Percentiles rank a stretch among this genome's conserved stretches.
Evolutionary conservation across 2,329 filamentous ascomycete species (phyloP).

Genomic region (Tolypocladium amazonense): DNA sequence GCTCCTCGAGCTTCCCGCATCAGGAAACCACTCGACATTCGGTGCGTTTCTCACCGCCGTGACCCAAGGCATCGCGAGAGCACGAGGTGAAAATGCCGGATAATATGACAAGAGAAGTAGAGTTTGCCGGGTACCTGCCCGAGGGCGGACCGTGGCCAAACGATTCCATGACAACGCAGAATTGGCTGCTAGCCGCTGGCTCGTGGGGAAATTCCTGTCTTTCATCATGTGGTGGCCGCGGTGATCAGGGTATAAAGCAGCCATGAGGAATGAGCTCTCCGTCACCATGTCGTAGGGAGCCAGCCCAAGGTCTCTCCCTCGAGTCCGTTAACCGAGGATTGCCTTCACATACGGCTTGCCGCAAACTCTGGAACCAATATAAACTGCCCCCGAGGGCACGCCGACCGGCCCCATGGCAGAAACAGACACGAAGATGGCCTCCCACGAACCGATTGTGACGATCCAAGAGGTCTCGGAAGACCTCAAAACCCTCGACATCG

Average conservation of each 20-base stretch:
- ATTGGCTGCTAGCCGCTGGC: background rate
- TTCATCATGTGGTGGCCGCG: background rate
- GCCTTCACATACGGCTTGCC: background rate
- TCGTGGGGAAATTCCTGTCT: slow-evolving; percentile 1
- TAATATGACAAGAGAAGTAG: background rate
- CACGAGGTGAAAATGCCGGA: background rate
- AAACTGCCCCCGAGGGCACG: slow-evolving; percentile 1
- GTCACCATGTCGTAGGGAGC: slow-evolving; percentile 1
- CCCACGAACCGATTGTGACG: slow-evolving; percentile 2
- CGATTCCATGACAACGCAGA: background rate
- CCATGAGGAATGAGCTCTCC: slow-evolving; percentile 1
- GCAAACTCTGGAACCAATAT: slow-evolving; percentile 1
- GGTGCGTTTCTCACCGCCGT: slow-evolving; percentile 12
- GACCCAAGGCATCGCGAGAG: background rate
- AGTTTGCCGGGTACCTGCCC: background rate
- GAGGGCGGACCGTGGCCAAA: background rate
- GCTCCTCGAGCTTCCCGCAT: slow-evolving; percentile 7
- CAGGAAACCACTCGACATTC: slow-evolving; percentile 13
- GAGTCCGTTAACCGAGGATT: background rate
- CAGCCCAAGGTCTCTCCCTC: background rate
- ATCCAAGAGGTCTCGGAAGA: slow-evolving; percentile 9
- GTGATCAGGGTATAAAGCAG: background rate
- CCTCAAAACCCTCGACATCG: slow-evolving; percentile 24
- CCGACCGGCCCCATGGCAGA: slow-evolving; percentile 2
- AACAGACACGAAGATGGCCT: slow-evolving; percentile 2